Percentiles rank a stretch among this genome's conserved stretches.
These are phyloP conservation scores for Populus hybrid DNA, from an alignment of 441 rosid genomes.

Conservation along the genomic window DNA sequence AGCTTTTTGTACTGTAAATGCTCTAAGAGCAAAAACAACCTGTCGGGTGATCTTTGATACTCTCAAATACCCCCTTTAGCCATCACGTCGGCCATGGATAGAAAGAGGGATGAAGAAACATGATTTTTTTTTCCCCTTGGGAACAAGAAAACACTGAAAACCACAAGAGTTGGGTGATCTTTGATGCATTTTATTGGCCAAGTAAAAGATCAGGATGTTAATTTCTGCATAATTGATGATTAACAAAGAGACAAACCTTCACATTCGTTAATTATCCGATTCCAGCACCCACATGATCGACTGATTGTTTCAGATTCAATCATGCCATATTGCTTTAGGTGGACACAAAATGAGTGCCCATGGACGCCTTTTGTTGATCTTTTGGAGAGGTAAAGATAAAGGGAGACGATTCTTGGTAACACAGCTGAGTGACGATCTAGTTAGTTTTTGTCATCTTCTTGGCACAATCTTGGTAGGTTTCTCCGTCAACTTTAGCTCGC, in stretches of 20 bases:
- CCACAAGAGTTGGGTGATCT: background rate
- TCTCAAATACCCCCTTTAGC: too few relatives aligned
- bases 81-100: too few relatives aligned
- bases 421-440: background rate
- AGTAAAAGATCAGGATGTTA: background rate
- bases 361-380: conserved; percentile 15
- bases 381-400: background rate
- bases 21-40: too few relatives aligned
- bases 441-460: conserved; percentile 6
- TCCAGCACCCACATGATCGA: conserved; percentile 1
- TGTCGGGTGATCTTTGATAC: too few relatives aligned
- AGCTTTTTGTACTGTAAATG: too few relatives aligned
- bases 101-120: too few relatives aligned
- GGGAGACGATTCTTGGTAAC: background rate
- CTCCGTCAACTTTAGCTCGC: background rate
- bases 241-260: background rate
- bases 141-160: background rate
- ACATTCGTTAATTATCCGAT: background rate
- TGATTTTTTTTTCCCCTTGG: too few relatives aligned
- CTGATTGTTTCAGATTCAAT: background rate
- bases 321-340: background rate
- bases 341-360: conserved; percentile 5
- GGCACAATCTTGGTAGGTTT: background rate
- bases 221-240: background rate
- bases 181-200: background rate